Conservation (phyloP, 1,284 basidiomycete genomes). For the Rhodotorula sp. region DNA sequence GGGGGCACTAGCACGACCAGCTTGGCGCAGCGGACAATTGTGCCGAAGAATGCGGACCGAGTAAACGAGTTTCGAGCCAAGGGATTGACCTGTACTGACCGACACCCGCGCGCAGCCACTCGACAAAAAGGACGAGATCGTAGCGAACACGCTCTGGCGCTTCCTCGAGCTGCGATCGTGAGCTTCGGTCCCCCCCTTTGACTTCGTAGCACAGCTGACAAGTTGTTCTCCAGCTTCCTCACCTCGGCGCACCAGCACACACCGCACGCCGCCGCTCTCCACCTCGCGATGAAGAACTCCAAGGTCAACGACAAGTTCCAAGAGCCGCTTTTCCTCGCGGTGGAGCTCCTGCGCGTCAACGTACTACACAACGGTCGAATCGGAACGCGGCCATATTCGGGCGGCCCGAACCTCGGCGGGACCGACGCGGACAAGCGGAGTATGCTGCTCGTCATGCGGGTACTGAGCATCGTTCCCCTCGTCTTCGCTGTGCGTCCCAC, state of each 20-base stretch:
- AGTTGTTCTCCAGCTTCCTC: conserved; percentile 64
- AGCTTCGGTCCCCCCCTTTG: conserved; percentile 46
- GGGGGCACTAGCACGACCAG: conserved; percentile 81
- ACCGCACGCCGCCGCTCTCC: conserved; percentile 83
- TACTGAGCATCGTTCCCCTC: conserved; percentile 87
- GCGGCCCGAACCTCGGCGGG: conserved; percentile 86
- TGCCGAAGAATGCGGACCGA: conserved; percentile 57
- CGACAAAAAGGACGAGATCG: conserved; percentile 97
- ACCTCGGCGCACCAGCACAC: conserved; percentile 83
- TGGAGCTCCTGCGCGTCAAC: conserved; percentile 88
- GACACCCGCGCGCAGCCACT: conserved; percentile 54
- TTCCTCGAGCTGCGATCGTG: conserved; percentile 94
- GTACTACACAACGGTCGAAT: conserved; percentile 92
- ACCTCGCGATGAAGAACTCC: conserved; percentile 70
- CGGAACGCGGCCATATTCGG: conserved; percentile 82
- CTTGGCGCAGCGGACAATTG: conserved; percentile 67
- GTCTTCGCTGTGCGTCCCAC: conserved; percentile 73
- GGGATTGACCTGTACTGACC: conserved; percentile 33
- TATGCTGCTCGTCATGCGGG: conserved; percentile 93
- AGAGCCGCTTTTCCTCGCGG: conserved; percentile 87
- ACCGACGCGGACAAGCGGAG: conserved; percentile 44
- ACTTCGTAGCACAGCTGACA: not conserved
- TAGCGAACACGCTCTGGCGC: conserved; percentile 97
- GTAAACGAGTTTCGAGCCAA: conserved; percentile 35
- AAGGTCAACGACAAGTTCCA: conserved; percentile 97